phyloP scores from a whole-genome alignment of 1,284 basidiomycete species.

The Pseudozyma tsukubaensis region DNA sequence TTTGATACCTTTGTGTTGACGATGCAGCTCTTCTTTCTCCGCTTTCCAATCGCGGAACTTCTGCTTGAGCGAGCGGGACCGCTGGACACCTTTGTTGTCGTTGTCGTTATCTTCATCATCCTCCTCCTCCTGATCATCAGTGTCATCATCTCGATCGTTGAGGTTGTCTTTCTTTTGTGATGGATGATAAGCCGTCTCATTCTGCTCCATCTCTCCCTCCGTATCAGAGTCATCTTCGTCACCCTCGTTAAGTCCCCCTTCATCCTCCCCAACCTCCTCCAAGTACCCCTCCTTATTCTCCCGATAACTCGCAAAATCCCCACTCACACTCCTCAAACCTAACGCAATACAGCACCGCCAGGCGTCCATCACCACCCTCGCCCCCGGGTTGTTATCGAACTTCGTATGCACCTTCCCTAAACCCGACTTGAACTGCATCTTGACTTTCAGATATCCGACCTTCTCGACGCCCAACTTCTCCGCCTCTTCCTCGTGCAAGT shows the following conservation, averaged over 20 bases:
- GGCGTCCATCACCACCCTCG: conserved; percentile 46
- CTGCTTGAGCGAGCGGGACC: conserved; percentile 24
- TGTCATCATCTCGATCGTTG: not conserved
- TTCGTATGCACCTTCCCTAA: conserved; percentile 49
- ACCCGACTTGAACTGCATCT: conserved; percentile 55
- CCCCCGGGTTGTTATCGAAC: conserved; percentile 41
- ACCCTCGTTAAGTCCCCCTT: not conserved
- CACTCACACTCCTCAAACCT: conserved; percentile 36
- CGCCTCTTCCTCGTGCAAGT: conserved; percentile 34
- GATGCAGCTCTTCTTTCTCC: conserved; percentile 46
- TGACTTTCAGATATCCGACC: conserved; percentile 36
- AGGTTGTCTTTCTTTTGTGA: not conserved
- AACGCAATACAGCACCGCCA: conserved; percentile 46
- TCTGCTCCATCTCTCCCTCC: conserved; percentile 3
- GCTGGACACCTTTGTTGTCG: conserved; percentile 16
- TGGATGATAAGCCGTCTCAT: not conserved
- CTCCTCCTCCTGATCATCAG: not conserved
- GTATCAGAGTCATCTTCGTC: conserved; percentile 4
- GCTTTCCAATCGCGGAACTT: conserved; percentile 48
- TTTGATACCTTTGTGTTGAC: conserved; percentile 49
- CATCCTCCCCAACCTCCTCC: conserved; percentile 9
- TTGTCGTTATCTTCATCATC: conserved; percentile 11
- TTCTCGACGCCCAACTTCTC: conserved; percentile 35
- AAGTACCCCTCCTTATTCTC: conserved; percentile 21
- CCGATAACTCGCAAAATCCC: conserved; percentile 41